Conservation (phyloP, 805 yeast genomes). For the Wickerhamomyces alni region DNA sequence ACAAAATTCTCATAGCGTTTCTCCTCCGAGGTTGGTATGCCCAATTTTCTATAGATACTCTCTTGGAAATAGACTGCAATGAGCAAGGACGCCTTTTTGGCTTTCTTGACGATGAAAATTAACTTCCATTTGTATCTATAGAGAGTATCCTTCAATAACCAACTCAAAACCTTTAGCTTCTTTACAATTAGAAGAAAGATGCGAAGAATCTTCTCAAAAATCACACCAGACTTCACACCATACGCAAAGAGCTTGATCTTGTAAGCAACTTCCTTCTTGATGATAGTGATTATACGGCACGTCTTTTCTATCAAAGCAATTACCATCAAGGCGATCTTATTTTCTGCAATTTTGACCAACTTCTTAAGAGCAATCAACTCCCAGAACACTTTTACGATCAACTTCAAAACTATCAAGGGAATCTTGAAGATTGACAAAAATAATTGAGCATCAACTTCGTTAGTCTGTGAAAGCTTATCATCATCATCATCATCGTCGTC, state of each 20-base stretch:
- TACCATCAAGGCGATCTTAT: constrained; percentile 8
- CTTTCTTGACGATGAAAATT: constrained; percentile 10
- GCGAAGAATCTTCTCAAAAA: constrained; percentile 10
- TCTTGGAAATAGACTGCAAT: constrained; percentile 12
- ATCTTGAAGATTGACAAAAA: too few species aligned
- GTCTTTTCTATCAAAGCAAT: too few species aligned
- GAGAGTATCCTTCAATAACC: constrained; percentile 16
- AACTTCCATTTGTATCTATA: constrained; percentile 20
- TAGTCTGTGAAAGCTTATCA: too few species aligned
- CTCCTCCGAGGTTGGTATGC: constrained; percentile 9
- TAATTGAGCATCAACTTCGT: too few species aligned
- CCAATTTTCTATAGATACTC: constrained; percentile 12
- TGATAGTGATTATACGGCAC: background rate
- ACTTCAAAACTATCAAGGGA: constrained; percentile 8
- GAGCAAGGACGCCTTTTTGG: constrained; percentile 8
- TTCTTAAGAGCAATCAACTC: constrained; percentile 14
- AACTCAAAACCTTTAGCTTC: constrained; percentile 12
- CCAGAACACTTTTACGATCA: constrained; percentile 13
- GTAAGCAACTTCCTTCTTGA: constrained; percentile 10
- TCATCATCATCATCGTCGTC: too few species aligned
- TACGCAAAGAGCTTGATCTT: constrained; percentile 8
- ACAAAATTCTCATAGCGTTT: constrained; percentile 4
- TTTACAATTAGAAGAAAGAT: constrained; percentile 11
- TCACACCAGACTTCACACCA: constrained; percentile 10
- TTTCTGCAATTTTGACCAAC: constrained; percentile 12